Conservation (phyloP, 1,284 basidiomycete genomes). For the Tilletia indica region DNA sequence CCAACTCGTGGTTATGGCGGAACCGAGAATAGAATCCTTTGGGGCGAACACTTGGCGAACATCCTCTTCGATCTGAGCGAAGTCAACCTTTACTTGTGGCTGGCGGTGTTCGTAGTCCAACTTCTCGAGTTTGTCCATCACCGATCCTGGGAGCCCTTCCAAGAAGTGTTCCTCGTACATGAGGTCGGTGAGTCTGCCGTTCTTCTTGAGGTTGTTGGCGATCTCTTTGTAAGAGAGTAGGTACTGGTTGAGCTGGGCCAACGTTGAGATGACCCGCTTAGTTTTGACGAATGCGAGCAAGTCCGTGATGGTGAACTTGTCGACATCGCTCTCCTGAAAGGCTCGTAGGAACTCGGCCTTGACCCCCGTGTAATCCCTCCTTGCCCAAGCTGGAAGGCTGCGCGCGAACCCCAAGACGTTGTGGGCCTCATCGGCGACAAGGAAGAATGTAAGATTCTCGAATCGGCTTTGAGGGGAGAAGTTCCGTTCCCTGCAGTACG, state of each 20-base stretch:
- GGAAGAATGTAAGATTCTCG: neutral
- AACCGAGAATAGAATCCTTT: neutral
- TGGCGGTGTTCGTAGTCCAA: neutral
- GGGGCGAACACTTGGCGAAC: neutral
- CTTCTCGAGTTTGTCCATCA: neutral
- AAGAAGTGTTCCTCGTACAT: neutral
- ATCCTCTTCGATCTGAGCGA: neutral
- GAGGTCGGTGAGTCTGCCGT: neutral
- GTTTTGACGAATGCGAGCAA: neutral
- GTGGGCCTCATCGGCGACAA: neutral
- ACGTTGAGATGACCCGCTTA: neutral
- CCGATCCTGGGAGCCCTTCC: neutral
- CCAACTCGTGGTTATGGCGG: neutral
- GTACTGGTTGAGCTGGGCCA: neutral
- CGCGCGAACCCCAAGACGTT: neutral
- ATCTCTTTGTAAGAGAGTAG: neutral
- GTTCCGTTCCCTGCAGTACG: neutral
- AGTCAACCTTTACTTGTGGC: neutral
- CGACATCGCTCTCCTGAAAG: neutral
- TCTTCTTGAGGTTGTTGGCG: neutral
- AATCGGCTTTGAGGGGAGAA: neutral
- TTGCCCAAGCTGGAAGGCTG: neutral
- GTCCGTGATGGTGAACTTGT: neutral
- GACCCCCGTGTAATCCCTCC: neutral
- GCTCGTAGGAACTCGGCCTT: neutral